Percentiles rank a stretch among this genome's conserved stretches.
Evolutionary conservation across 441 rosid species (phyloP).

Genomic region (Sinapis alba): DNA sequence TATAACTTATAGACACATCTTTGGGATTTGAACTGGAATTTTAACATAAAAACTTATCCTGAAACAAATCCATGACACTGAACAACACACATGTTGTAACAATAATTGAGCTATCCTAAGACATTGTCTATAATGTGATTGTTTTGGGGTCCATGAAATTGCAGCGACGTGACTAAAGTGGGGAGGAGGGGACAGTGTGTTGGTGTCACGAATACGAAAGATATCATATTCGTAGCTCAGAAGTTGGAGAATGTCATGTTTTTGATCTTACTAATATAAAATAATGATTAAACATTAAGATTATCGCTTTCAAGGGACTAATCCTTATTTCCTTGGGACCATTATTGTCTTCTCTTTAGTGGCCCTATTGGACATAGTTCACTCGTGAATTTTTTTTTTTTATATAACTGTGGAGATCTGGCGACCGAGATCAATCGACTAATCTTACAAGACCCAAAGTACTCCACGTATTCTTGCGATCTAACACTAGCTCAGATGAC

Average conservation of each 20-base stretch:
- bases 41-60: constrained; percentile 8
- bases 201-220: constrained; percentile 37
- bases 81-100: constrained; percentile 22
- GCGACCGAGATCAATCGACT: too few species aligned
- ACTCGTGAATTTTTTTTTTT: too few species aligned
- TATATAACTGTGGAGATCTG: too few species aligned
- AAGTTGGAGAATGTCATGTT: constrained; percentile 25
- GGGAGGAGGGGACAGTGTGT: constrained; percentile 34
- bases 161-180: constrained; percentile 35
- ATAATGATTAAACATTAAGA: constrained; percentile 20
- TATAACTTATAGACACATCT: background rate
- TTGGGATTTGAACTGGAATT: constrained; percentile 12
- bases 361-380: constrained; percentile 15
- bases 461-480: too few species aligned
- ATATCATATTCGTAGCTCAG: constrained; percentile 25
- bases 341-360: constrained; percentile 19
- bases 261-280: background rate
- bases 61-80: constrained; percentile 15
- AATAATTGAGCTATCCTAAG: constrained; percentile 34
- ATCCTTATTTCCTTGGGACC: constrained; percentile 33
- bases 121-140: background rate
- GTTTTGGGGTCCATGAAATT: constrained; percentile 35
- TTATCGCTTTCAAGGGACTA: constrained; percentile 25
- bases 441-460: too few species aligned
- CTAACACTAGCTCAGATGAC: too few species aligned